A percentile compares a stretch with the other conserved stretches of the same genome.
phyloP scores from a whole-genome alignment of 2,329 filamentous ascomycete species.

The Sporothrix protearum region DNA sequence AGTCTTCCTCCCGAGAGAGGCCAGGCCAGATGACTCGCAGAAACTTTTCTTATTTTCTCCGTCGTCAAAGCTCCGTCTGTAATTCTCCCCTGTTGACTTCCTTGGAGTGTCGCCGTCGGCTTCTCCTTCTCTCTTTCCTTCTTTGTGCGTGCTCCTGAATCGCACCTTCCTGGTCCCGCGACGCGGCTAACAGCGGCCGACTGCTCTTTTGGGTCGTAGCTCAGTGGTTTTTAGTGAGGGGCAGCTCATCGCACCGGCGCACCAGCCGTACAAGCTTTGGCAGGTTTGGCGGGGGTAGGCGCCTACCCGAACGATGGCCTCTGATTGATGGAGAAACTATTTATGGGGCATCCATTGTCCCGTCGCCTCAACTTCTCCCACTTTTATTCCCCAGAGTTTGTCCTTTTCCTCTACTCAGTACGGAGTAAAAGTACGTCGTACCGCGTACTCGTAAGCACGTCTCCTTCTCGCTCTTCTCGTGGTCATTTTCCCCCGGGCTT shows the following conservation, averaged over 20 bases:
- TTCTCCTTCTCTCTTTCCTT: neutral
- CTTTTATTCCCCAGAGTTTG: neutral
- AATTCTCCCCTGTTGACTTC: neutral
- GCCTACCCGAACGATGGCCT: neutral
- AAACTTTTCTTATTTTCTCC: constrained; percentile 6
- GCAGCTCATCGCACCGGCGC: neutral
- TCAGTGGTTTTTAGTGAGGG: neutral
- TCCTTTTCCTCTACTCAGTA: no score
- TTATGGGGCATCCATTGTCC: neutral
- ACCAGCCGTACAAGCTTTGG: constrained; percentile 1
- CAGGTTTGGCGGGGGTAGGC: neutral
- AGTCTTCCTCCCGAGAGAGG: neutral
- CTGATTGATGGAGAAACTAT: constrained; percentile 24
- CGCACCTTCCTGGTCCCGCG: constrained; percentile 5
- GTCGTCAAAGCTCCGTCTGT: constrained; percentile 3
- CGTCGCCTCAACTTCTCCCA: neutral
- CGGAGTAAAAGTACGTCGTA: no score
- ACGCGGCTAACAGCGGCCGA: constrained; percentile 14
- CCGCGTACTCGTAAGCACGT: neutral
- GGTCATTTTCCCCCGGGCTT: neutral
- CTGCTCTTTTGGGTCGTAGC: constrained; percentile 5
- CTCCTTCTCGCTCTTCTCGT: neutral
- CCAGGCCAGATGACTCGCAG: constrained; percentile 5
- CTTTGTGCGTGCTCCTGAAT: neutral
- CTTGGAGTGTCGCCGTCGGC: neutral